A percentile compares a stretch with the other conserved stretches of the same genome.
Conservation (phyloP, 441 rosid species). For the Brassica hybrid region DNA sequence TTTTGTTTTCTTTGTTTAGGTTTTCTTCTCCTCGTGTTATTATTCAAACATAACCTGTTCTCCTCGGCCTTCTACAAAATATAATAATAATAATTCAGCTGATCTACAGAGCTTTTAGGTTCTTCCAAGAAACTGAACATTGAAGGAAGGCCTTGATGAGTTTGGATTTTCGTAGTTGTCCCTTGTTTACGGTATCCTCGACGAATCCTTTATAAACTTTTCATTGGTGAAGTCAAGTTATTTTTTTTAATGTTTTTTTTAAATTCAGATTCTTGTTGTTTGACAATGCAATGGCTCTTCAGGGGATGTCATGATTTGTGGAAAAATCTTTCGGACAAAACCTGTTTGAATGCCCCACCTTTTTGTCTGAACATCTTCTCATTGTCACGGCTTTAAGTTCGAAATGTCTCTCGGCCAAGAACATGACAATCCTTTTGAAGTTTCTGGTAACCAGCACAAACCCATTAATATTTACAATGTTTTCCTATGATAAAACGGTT, state of each 20-base stretch:
- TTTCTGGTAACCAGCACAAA: constrained; percentile 47
- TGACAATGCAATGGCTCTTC: constrained; percentile 26
- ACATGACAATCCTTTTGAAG: constrained; percentile 44
- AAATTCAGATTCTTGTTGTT: constrained; percentile 19
- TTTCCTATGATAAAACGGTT: background rate
- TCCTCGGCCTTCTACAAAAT: background rate
- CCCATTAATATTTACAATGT: background rate
- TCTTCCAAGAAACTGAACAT: constrained; percentile 26
- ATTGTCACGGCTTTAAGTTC: constrained; percentile 46
- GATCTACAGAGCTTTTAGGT: constrained; percentile 18
- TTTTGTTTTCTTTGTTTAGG: constrained; percentile 5
- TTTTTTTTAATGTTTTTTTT: no score
- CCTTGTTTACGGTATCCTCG: constrained; percentile 29
- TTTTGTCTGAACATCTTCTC: constrained; percentile 42
- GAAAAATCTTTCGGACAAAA: constrained; percentile 17
- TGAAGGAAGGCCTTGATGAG: constrained; percentile 25
- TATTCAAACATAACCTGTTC: background rate
- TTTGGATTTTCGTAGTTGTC: constrained; percentile 18
- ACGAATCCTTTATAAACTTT: background rate
- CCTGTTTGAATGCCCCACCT: constrained; percentile 43
- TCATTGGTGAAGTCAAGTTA: constrained; percentile 19
- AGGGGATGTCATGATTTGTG: constrained; percentile 26
- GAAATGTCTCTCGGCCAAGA: constrained; percentile 65
- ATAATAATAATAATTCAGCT: constrained; percentile 4
- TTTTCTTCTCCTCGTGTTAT: constrained; percentile 3